These are phyloP conservation scores for Vitis riparia DNA, from an alignment of 164 flowering plant species.

Conservation along the genomic window DNA sequence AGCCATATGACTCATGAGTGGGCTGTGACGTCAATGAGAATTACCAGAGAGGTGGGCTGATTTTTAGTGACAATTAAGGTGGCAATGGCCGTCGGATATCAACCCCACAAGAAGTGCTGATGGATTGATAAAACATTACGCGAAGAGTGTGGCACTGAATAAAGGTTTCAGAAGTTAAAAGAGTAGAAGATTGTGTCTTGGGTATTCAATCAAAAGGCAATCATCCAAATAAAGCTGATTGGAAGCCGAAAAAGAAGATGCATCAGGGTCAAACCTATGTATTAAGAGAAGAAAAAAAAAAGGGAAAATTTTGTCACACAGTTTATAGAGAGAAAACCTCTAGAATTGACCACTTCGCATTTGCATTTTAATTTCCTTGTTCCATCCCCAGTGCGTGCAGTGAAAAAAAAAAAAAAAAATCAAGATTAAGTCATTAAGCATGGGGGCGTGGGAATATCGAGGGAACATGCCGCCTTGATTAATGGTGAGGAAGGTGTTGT, in stretches of 20 bases:
- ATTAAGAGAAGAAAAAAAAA: not conserved
- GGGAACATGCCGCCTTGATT: constrained; percentile 21
- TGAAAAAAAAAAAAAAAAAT: not conserved
- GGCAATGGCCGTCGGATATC: not conserved
- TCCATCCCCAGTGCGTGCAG: not conserved
- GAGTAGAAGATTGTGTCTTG: not conserved
- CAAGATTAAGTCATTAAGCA: not conserved
- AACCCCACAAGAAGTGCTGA: not conserved
- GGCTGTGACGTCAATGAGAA: no score
- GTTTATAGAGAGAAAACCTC: no score
- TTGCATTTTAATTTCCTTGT: no score
- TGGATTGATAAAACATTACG: not conserved
- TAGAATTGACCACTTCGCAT: no score
- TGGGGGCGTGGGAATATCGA: constrained; percentile 8
- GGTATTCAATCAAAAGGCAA: not conserved
- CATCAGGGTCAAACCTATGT: not conserved
- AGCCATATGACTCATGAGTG: no score
- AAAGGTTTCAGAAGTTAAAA: not conserved
- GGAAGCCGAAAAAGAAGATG: not conserved
- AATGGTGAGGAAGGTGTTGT: not conserved
- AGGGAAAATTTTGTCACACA: no score
- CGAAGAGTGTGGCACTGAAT: not conserved
- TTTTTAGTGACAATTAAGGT: not conserved
- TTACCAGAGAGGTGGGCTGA: no score
- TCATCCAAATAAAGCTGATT: not conserved